Conservation (phyloP, 129 eudicot species). For the Erigeron canadensis region DNA sequence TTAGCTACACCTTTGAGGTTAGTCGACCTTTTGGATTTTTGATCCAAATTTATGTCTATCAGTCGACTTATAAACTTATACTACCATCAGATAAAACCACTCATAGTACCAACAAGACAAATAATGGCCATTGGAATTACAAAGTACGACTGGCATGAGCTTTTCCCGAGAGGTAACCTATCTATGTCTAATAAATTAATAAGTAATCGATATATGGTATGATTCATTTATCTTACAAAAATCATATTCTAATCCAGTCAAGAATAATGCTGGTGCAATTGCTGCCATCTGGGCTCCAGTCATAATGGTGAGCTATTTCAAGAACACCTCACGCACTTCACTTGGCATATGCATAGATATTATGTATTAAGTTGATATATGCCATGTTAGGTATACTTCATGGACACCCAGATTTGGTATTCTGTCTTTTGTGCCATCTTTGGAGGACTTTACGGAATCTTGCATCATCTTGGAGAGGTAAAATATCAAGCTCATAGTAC, state of each 20-base stretch:
- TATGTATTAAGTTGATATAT: slow-evolving; percentile 12
- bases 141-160: slow-evolving; percentile 81
- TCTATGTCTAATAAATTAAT: neutral
- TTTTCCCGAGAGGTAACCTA: slow-evolving; percentile 76
- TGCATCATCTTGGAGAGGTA: slow-evolving; percentile 98
- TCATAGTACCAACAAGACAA: slow-evolving; percentile 79
- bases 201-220: slow-evolving; percentile 1
- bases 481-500: slow-evolving; percentile 4
- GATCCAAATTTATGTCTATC: neutral
- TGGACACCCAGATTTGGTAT: slow-evolving; percentile 99
- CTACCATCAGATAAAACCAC: slow-evolving; percentile 84
- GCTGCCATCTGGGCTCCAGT: slow-evolving; percentile 95
- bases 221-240: slow-evolving; percentile 30
- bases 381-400: slow-evolving; percentile 76
- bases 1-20: slow-evolving; percentile 95
- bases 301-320: slow-evolving; percentile 62
- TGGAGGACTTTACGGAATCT: slow-evolving; percentile 85
- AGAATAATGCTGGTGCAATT: slow-evolving; percentile 91
- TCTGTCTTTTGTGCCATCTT: slow-evolving; percentile 85
- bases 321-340: slow-evolving; percentile 1
- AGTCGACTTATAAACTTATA: slow-evolving; percentile 15
- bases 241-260: slow-evolving; percentile 44
- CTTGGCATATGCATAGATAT: neutral
- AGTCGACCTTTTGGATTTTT: slow-evolving; percentile 3
- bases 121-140: slow-evolving; percentile 70